Evolutionary conservation across 2,329 filamentous ascomycete genomes (phyloP).

Genomic region (Cercospora sp.): DNA sequence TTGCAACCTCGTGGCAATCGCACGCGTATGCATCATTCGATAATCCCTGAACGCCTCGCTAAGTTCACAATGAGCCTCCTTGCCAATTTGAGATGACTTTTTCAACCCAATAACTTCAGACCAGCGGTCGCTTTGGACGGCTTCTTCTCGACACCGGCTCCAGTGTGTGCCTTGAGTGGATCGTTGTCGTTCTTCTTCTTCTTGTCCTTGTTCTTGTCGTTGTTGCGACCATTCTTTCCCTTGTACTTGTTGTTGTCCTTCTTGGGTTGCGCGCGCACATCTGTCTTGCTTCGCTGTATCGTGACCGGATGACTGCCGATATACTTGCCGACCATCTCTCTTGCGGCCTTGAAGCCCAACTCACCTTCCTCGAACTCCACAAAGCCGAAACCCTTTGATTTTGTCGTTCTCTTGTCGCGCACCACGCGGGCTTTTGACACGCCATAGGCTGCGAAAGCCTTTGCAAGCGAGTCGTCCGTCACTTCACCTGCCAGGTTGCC

Average conservation of each 20-base stretch:
- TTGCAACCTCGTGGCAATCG: background rate
- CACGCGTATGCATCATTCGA: background rate
- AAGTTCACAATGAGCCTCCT: background rate
- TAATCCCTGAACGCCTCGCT: conserved; percentile 17
- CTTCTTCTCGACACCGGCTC: conserved; percentile 37
- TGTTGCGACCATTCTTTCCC: conserved; percentile 55
- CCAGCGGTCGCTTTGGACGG: conserved; percentile 28
- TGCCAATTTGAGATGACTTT: background rate
- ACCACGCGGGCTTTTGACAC: conserved; percentile 92
- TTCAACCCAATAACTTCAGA: conserved; percentile 35
- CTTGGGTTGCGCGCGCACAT: conserved; percentile 75
- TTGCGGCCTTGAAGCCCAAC: conserved; percentile 92
- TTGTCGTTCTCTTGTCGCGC: conserved; percentile 91
- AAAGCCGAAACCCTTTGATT: conserved; percentile 95
- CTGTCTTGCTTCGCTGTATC: conserved; percentile 83
- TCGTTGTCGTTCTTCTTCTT: conserved; percentile 44
- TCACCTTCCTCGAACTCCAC: conserved; percentile 94
- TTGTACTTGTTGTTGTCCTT: conserved; percentile 44
- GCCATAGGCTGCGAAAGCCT: conserved; percentile 90
- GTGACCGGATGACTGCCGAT: conserved; percentile 87
- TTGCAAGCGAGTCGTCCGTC: conserved; percentile 90
- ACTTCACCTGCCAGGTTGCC: conserved; percentile 97
- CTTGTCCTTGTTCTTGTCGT: conserved; percentile 43
- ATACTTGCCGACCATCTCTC: conserved; percentile 99
- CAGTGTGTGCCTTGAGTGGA: conserved; percentile 40